A percentile compares a stretch with the other conserved stretches of the same genome.
Conservation (phyloP, 768 basidiomycete species). For the Phaeotremella skinneri region DNA sequence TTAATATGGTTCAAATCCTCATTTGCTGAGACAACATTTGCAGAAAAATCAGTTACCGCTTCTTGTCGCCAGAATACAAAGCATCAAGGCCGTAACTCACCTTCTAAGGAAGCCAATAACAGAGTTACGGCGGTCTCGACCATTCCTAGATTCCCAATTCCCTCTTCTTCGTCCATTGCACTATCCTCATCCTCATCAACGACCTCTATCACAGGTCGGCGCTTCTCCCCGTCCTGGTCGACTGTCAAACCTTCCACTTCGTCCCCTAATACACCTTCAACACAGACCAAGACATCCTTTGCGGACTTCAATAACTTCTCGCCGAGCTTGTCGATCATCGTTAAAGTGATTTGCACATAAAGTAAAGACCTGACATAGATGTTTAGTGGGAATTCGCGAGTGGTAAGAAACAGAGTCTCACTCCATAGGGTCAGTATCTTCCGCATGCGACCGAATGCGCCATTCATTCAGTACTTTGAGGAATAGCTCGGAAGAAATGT, state of each 20-base stretch:
- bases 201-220: slow-evolving; percentile 50
- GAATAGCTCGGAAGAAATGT: slow-evolving; percentile 71
- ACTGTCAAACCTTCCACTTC: slow-evolving; percentile 17
- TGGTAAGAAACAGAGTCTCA: slow-evolving; percentile 54
- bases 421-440: slow-evolving; percentile 36
- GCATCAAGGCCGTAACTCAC: slow-evolving; percentile 53
- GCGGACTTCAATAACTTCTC: slow-evolving; percentile 64
- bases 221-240: slow-evolving; percentile 47
- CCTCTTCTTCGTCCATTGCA: slow-evolving; percentile 57
- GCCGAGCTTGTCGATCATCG: slow-evolving; percentile 71
- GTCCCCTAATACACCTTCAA: slow-evolving; percentile 66
- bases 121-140: slow-evolving; percentile 73
- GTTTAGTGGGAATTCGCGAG: neutral
- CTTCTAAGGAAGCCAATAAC: slow-evolving; percentile 80
- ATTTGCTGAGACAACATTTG: slow-evolving; percentile 29
- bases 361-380: slow-evolving; percentile 60
- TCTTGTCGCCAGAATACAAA: neutral
- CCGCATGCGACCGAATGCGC: slow-evolving; percentile 54
- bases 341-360: slow-evolving; percentile 74
- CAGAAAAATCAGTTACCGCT: neutral
- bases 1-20: slow-evolving; percentile 48
- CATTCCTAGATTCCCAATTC: slow-evolving; percentile 63
- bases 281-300: slow-evolving; percentile 72
- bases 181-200: slow-evolving; percentile 57
- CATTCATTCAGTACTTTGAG: slow-evolving; percentile 71